phyloP scores from a whole-genome alignment of 1,284 basidiomycete genomes.

The Ceratobasidium sp. region DNA sequence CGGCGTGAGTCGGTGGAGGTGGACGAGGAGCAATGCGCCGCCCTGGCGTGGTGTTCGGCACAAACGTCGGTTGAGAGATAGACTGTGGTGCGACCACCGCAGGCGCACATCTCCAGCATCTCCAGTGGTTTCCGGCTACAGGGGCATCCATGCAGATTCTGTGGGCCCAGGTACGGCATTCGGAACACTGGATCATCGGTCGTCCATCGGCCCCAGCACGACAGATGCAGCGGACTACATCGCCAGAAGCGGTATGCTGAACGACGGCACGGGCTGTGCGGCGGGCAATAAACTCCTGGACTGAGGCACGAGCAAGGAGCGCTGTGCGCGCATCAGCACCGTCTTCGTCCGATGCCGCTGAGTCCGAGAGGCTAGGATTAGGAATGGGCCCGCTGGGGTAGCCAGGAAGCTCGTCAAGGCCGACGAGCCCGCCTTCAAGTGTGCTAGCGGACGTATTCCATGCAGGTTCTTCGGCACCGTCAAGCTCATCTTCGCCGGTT shows the following conservation, averaged over 20 bases:
- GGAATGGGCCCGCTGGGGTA: background rate
- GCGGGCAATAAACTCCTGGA: constrained; percentile 43
- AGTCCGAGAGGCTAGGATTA: constrained; percentile 55
- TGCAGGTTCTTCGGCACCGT: constrained; percentile 48
- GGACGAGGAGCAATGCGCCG: constrained; percentile 36
- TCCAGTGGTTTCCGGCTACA: constrained; percentile 21
- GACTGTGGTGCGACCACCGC: constrained; percentile 13
- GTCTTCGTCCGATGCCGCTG: constrained; percentile 61
- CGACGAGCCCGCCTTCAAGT: constrained; percentile 56
- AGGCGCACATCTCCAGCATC: constrained; percentile 43
- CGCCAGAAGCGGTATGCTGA: constrained; percentile 62
- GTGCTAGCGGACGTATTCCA: constrained; percentile 7
- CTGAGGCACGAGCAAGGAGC: constrained; percentile 58
- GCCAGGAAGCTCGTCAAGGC: constrained; percentile 55
- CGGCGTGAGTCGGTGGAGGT: constrained; percentile 21
- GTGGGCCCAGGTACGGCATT: constrained; percentile 82
- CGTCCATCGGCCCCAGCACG: constrained; percentile 69
- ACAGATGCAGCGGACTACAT: constrained; percentile 74
- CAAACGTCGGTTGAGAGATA: constrained; percentile 40
- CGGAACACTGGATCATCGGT: constrained; percentile 81
- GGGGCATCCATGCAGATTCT: constrained; percentile 70
- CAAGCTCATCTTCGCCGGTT: constrained; percentile 66
- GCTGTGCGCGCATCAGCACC: constrained; percentile 73
- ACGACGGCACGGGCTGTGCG: constrained; percentile 67
- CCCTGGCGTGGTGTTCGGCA: constrained; percentile 38